Base-by-base conservation (phyloP, 2,329 filamentous ascomycete species). In the Curvularia hawaiiensis region DNA sequence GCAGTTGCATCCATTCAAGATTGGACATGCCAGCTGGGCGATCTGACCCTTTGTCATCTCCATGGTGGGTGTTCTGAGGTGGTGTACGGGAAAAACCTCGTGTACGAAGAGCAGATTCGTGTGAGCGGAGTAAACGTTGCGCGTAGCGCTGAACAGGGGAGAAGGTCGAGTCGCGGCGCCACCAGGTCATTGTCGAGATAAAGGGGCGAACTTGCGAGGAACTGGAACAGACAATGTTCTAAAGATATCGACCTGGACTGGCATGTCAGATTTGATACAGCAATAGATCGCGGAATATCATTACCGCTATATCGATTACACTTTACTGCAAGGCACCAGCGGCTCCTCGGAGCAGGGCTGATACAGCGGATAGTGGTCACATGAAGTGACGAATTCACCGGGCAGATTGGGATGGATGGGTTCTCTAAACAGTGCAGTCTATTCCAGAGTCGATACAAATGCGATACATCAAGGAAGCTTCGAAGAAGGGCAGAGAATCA, bases 51-150 rank as follows among this genome's bases (percentile, higher is more conserved):
- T 62, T 49, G 12, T 65, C 61, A 16, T 72, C 64, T 39, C 68
- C 65, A 61, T 72, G 63, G 12, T 66, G 60, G 2, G 65, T 66
- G 14, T 51, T 20, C 11, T 59, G 59, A 4, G 59, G 50, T 10
- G 62, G 66, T 22, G 69, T 62, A 24, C 62, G 67, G 22, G 71
- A 73, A 63, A 74, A 73, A 64, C 65, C 67, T 35, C 70, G 65
- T 24, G 65, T 60, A 14, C 67, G 66, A n/a, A 73, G 58, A 24
- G 56, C 44, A 35, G 67, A 59, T 31, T 69, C 65, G 44, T 66
- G 62, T 30, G 70, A 67, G 40, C 62, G 63, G 20, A 72, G 57
- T 43, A 61, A 18, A 12, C 62, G 67, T 40, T 68, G 65, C 18
- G 63, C 53, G 49, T 67, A 67, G 48, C 63, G 69, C 43, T 71